Percentiles rank a stretch among this genome's conserved stretches.
Conservation (phyloP, 148 eudicot genomes). For the Rhododendron vialii region DNA sequence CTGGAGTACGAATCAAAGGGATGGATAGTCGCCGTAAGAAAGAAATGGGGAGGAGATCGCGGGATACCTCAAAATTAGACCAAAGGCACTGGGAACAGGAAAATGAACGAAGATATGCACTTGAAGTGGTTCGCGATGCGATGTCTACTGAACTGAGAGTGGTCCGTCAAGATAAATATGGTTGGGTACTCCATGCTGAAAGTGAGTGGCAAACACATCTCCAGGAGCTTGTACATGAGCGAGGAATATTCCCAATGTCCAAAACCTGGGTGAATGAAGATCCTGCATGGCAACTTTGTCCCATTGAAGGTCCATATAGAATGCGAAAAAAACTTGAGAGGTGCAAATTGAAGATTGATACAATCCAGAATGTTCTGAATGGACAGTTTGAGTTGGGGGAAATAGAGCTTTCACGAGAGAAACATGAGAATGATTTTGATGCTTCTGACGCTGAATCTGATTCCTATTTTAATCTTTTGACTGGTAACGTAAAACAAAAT, state of each 20-base stretch:
- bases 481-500: conserved; percentile 41
- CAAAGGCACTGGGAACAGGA: conserved; percentile 83
- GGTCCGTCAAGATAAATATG: conserved; percentile 97
- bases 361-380: conserved; percentile 68
- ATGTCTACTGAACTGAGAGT: conserved; percentile 94
- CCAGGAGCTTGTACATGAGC: conserved; percentile 92
- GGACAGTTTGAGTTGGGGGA: conserved; percentile 62
- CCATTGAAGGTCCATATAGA: conserved; percentile 97
- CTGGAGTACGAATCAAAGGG: conserved; percentile 86
- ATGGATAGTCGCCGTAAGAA: conserved; percentile 88
- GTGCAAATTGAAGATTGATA: conserved; percentile 71
- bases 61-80: conserved; percentile 59
- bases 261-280: conserved; percentile 47
- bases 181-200: conserved; percentile 99
- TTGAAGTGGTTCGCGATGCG: conserved; percentile 83
- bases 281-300: conserved; percentile 95
- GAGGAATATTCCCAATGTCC: conserved; percentile 75
- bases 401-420: conserved; percentile 51
- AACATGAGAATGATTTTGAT: conserved; percentile 46
- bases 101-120: conserved; percentile 80
- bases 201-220: conserved; percentile 98
- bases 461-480: conserved; percentile 56
- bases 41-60: conserved; percentile 75
- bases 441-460: conserved; percentile 67
- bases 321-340: conserved; percentile 97